Evolutionary conservation across 352 stramenopile species (phyloP), one percentile per base, ranked within the genome.

Genomic region (Pythium brassicae): DNA sequence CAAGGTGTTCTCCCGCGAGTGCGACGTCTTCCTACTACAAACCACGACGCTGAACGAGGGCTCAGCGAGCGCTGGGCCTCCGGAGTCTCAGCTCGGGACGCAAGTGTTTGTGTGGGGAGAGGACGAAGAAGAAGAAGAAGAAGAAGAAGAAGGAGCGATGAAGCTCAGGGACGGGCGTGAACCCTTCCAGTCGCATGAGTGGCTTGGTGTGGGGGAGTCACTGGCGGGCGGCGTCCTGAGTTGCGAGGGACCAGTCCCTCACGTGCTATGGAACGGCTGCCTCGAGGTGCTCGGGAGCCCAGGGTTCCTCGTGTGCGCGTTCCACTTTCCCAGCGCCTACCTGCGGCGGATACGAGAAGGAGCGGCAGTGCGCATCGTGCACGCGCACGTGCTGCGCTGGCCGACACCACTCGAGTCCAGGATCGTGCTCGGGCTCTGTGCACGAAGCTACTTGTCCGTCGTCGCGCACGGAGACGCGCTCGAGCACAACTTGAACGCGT

Each of bases 1-100:
- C 22, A 89, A 89, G 50, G 71, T 92, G 0, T 72, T 73, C 52
- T 85, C 77, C 15, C 62, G 73, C 53, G 78, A 89, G 39, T 81
- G 76, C 56, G 66, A 66, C 0, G 65, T 83, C 44, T 85, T 87
- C 57, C 62, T 92, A 45, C 71, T 92, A 12, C 76, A 88, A 63
- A 62, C 66, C 25, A 76, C 68, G 20, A 35, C 55, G 19, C 32
- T 42, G 23, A n/a, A 15, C 9, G 43, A 32, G 15, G 14, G 52
- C 9, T 15, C 55, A 27, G 6, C 20, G 11, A 39, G 9, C 14
- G 15, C 14, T 17, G 35, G 55, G 7, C 27, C 7, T 29, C 9
- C 56, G n/a, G 11, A 22, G 12, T 19, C 32, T 4, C 37, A 34
- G 8, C 53, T 64, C 14, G 10, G 54, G 5, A 71, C 70, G 2